A percentile compares a stretch with the other conserved stretches of the same genome.
Conservation (phyloP, 2,329 filamentous ascomycete genomes). For the Aspergillus brunneoviolaceus region DNA sequence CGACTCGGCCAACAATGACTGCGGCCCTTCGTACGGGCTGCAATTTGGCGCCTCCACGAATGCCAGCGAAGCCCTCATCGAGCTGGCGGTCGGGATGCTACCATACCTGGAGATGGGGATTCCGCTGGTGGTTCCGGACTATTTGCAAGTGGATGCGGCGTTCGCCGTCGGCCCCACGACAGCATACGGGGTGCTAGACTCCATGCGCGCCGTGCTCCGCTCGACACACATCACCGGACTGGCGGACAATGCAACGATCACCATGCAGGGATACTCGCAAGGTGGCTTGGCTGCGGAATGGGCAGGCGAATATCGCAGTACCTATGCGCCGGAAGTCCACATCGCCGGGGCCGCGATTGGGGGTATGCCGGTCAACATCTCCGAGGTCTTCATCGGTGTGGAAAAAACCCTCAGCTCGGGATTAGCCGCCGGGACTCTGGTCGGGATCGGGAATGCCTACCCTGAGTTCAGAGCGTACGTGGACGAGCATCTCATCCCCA, state of each 20-base stretch:
- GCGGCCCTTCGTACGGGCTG: background rate
- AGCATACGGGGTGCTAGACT: background rate
- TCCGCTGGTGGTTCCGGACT: background rate
- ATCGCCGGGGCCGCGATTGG: slow-evolving; percentile 4
- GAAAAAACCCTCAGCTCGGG: background rate
- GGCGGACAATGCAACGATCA: background rate
- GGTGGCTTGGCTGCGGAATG: background rate
- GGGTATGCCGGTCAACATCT: background rate
- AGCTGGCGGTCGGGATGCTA: background rate
- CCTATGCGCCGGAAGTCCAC: background rate
- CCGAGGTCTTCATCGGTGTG: background rate
- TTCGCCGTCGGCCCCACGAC: background rate
- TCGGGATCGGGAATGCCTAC: background rate
- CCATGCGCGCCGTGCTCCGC: background rate
- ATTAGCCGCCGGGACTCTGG: background rate
- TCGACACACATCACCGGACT: background rate
- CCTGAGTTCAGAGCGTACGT: background rate
- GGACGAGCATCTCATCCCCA: background rate
- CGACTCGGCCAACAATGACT: background rate
- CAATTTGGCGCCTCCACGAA: background rate
- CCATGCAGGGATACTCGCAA: background rate
- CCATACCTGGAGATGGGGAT: background rate
- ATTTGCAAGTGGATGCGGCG: background rate
- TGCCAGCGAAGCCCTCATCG: background rate
- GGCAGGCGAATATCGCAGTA: background rate